phyloP scores from a whole-genome alignment of 1,139 yeast species.

The Candida sp. region DNA sequence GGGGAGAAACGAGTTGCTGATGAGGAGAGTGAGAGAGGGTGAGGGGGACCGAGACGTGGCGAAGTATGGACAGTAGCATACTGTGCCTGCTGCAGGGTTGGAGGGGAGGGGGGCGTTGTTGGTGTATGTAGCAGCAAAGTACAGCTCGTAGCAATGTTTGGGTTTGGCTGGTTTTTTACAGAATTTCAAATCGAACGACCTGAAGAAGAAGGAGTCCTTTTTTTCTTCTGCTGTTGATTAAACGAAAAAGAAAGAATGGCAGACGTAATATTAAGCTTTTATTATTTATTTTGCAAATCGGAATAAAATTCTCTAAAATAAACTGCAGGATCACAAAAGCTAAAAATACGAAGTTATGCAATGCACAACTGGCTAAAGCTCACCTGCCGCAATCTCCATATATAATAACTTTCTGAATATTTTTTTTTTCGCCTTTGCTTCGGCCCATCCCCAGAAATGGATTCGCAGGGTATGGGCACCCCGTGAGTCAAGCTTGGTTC shows the following conservation, averaged over 20 bases:
- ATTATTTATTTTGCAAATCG: background rate
- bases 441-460: background rate
- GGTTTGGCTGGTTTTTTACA: background rate
- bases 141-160: background rate
- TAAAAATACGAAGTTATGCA: background rate
- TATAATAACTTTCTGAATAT: background rate
- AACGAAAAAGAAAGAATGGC: background rate
- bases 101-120: too few species aligned
- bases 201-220: background rate
- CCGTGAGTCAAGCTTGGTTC: too few species aligned
- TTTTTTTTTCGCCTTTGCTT: background rate
- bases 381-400: background rate
- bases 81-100: too few species aligned
- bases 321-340: background rate
- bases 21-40: background rate
- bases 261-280: too few species aligned
- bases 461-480: too few species aligned
- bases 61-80: too few species aligned
- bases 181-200: background rate
- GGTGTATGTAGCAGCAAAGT: background rate
- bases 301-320: background rate
- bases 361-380: background rate
- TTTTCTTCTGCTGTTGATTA: background rate
- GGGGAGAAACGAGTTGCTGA: background rate
- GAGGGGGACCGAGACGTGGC: background rate